Base-by-base conservation (phyloP, 192 early-diverging fungal genomes). In the Spinellus fusiger region DNA sequence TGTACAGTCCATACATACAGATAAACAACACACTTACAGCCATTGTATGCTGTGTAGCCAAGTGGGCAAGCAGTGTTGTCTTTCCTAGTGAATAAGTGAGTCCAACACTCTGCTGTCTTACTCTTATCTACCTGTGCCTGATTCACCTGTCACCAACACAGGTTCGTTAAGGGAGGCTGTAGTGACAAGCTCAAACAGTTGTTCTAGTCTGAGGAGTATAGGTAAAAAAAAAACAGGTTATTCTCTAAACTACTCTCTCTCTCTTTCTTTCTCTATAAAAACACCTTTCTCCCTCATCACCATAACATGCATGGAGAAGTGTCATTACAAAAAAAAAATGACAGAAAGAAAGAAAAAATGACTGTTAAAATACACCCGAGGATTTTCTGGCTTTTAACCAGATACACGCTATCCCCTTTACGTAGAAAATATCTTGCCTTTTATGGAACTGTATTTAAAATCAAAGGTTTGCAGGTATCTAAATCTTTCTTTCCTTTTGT, bases 281-380 rank as follows among this genome's bases (percentile, higher is more conserved):
- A 10, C 33, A 66, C 64, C 64, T 52, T 32, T 20, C 64, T 26
- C 64, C 64, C 37, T 58, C 56, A 16, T 66, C 57, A 46, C 64
- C 64, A 48, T 52, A 66, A 27, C 64, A 66, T 33, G 15, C 18
- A 44, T 44, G n/a, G n/a, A n/a, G n/a, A n/a, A n/a, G n/a, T n/a
- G n/a, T 44, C 40, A 44, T 44, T 18, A 12, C 18, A 44, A 44
- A 12, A 12, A 12, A 44, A 18, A 44, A 3, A 44, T 10, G 3
- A 12, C 15, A 12, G 2, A 44, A 3, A 44, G 13, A 10, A 3
- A 12, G 40, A 18, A 12, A 5, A 3, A 5, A 10, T 12, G 40
- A 44, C 40, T 44, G 40, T 12, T 3, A n/a, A n/a, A n/a, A n/a
- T n/a, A n/a, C n/a, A n/a, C n/a, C n/a, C n/a, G n/a, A n/a, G n/a